Percentiles rank a stretch among this genome's conserved stretches.
These are phyloP conservation scores for Colletotrichum lupini DNA, from an alignment of 2,329 filamentous ascomycete genomes.

Conservation along the genomic window DNA sequence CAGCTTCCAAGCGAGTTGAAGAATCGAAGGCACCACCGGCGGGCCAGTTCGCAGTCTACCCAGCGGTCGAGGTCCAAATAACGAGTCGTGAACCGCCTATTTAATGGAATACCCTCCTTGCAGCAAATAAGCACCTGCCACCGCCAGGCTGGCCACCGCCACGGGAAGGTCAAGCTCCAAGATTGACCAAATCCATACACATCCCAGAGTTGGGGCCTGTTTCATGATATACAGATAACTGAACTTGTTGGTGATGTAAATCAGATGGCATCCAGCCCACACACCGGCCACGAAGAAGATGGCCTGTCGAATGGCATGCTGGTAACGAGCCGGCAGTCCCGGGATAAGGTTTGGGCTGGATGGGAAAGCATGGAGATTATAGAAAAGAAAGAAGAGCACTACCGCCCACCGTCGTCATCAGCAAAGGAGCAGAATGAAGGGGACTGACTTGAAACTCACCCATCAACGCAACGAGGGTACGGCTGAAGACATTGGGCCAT, in stretches of 20 bases:
- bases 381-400: conserved; percentile 69
- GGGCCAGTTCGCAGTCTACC: background rate
- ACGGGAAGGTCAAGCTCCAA: conserved; percentile 82
- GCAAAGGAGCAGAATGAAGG: background rate
- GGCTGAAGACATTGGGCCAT: conserved; percentile 65
- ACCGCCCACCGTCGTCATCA: background rate
- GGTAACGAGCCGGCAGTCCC: conserved; percentile 57
- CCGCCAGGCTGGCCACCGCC: conserved; percentile 66
- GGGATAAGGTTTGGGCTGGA: conserved; percentile 62
- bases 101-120: conserved; percentile 61
- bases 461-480: conserved; percentile 64
- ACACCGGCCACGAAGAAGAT: conserved; percentile 74
- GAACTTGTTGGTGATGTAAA: conserved; percentile 82
- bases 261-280: conserved; percentile 78
- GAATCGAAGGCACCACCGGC: conserved; percentile 18
- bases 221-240: conserved; percentile 93
- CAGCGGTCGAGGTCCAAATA: conserved; percentile 31
- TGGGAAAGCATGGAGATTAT: conserved; percentile 65
- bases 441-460: conserved; percentile 49
- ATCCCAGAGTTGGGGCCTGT: conserved; percentile 86
- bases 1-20: conserved; percentile 17
- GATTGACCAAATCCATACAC: conserved; percentile 92
- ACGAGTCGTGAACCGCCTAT: conserved; percentile 28
- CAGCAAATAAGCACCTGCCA: conserved; percentile 58
- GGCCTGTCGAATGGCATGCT: conserved; percentile 62